Base-by-base conservation (phyloP, 1,284 basidiomycete species). In the Sporisorium reilianum region DNA sequence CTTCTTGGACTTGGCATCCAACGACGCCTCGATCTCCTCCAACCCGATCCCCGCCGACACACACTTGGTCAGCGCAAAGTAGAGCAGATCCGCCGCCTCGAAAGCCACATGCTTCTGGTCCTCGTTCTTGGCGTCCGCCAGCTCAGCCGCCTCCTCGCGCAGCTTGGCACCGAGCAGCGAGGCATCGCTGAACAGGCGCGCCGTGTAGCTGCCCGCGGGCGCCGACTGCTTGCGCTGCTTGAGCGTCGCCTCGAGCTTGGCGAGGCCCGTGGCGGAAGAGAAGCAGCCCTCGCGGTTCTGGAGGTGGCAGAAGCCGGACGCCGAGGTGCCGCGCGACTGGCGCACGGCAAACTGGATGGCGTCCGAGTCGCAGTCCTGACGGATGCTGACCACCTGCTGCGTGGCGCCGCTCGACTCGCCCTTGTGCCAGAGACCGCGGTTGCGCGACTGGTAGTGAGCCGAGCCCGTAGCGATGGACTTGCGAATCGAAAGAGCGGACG, bases 111-210 rank as follows among this genome's bases (percentile, higher is more conserved):
- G 83, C 51, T 77, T 60, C 48, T 95, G 92, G 55, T 94, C 91
- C 81, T 90, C 89, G 5, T 90, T 90, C 77, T 90, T 87, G 16
- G 97, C 97, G 26, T 89, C 88, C 81, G 95, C 96, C 14, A 99
- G 89, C 85, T 99, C 97, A 80, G 96, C 93, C 0, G 97, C 97
- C 85, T 99, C 97, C 85, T 99, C 97, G 90, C 93, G 94, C 69
- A 99, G 94, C 87, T 99, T 99, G 55, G 95, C 91, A 55, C 89
- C 89, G 46, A 99, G 88, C 22, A 99, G 88, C 51, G 89, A 89
- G 11, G 91, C 87, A 80, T 98, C 94, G 61, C 89, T 88, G 85
- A 99, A 98, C 25, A 99, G 86, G 48, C 94, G 88, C 58, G 90
- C 90, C 14, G 97, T 99, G 86, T 99, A 99, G 9, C 93, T 95